phyloP scores from a whole-genome alignment of 2,329 filamentous ascomycete genomes.

The Sarocladiaceae sp. region DNA sequence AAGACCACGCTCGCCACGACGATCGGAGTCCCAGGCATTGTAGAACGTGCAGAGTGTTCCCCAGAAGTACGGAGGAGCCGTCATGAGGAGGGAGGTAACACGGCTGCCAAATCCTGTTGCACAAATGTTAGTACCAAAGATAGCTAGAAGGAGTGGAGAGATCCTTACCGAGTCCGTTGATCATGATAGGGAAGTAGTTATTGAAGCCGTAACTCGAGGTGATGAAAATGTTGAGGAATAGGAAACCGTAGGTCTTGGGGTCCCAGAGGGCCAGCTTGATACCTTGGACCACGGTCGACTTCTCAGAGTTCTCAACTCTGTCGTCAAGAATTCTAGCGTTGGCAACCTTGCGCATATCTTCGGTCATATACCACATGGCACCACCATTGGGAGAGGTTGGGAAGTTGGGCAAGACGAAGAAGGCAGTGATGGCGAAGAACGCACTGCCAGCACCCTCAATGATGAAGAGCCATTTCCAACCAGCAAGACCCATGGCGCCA shows the following conservation, averaged over 20 bases:
- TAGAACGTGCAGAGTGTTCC: slow-evolving; percentile 50
- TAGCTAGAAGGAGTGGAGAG: neutral
- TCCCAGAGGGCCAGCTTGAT: neutral
- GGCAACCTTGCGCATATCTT: slow-evolving; percentile 13
- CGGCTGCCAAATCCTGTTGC: slow-evolving; percentile 46
- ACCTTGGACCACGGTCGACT: slow-evolving; percentile 2
- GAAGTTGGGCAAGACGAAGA: slow-evolving; percentile 12
- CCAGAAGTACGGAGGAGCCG: slow-evolving; percentile 52
- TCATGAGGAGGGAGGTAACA: slow-evolving; percentile 48
- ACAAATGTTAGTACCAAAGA: slow-evolving; percentile 19
- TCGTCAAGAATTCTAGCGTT: slow-evolving; percentile 16
- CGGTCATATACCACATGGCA: slow-evolving; percentile 13
- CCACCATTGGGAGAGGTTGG: slow-evolving; percentile 8
- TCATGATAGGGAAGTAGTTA: slow-evolving; percentile 30
- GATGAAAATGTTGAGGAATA: slow-evolving; percentile 5
- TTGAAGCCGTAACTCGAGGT: slow-evolving; percentile 25
- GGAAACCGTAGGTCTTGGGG: neutral
- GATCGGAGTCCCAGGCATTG: slow-evolving; percentile 58
- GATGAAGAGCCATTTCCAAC: slow-evolving; percentile 66
- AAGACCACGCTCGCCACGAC: slow-evolving; percentile 53
- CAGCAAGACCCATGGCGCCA: slow-evolving; percentile 45
- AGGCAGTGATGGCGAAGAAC: slow-evolving; percentile 13
- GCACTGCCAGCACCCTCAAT: slow-evolving; percentile 49
- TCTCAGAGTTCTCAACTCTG: slow-evolving; percentile 12
- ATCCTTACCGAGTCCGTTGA: slow-evolving; percentile 5